Conservation (phyloP, 768 basidiomycete genomes). For the Kockovaella imperatae region DNA sequence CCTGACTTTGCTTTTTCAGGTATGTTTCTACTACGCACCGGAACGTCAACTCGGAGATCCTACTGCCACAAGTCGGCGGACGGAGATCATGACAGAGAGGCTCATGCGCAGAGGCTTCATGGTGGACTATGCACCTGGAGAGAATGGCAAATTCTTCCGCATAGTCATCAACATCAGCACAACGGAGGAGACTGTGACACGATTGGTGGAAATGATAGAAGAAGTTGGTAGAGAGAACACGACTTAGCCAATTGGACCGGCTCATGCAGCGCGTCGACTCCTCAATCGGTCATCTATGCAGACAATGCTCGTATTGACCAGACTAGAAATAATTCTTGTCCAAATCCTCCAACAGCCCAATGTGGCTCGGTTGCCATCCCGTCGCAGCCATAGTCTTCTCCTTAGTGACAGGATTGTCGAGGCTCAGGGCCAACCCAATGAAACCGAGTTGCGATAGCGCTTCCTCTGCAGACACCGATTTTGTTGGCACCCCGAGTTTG, state of each 20-base stretch:
- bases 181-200: slow-evolving; percentile 6
- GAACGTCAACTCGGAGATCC: not conserved
- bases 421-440: slow-evolving; percentile 2
- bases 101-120: slow-evolving; percentile 17
- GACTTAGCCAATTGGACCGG: too few relatives aligned
- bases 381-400: slow-evolving; percentile 15
- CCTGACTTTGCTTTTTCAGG: not conserved
- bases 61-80: slow-evolving; percentile 7
- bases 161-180: slow-evolving; percentile 21
- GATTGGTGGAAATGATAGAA: slow-evolving; percentile 9
- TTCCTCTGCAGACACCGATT: slow-evolving; percentile 8
- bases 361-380: slow-evolving; percentile 22
- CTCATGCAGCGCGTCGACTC: too few relatives aligned
- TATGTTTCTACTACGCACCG: slow-evolving; percentile 24
- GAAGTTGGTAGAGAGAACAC: slow-evolving; percentile 5
- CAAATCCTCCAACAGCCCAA: slow-evolving; percentile 17
- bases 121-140: slow-evolving; percentile 28
- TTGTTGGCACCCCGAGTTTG: slow-evolving; percentile 6
- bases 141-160: slow-evolving; percentile 21
- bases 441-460: slow-evolving; percentile 9
- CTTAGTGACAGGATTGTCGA: not conserved
- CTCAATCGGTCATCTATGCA: too few relatives aligned
- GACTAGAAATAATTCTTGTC: slow-evolving; percentile 2
- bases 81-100: slow-evolving; percentile 9
- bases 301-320: too few relatives aligned